These are phyloP conservation scores for Leccinum subgranulosum DNA, from an alignment of 768 basidiomycete genomes.

Conservation along the genomic window DNA sequence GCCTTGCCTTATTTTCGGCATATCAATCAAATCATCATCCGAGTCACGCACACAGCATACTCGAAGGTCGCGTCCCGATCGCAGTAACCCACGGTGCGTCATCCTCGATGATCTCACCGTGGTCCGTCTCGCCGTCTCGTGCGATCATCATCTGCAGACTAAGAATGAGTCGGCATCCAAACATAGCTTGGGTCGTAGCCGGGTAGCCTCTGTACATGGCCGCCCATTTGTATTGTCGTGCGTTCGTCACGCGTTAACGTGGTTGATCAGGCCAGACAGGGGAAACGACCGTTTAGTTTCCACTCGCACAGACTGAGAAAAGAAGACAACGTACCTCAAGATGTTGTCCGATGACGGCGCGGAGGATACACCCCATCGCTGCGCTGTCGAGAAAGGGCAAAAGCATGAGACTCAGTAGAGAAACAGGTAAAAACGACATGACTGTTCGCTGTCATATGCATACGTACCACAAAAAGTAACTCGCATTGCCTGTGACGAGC, in stretches of 20 bases:
- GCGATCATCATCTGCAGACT: neutral
- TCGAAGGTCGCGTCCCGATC: neutral
- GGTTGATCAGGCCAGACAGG: neutral
- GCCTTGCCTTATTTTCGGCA: neutral
- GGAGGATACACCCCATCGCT: neutral
- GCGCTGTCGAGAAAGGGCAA: too few species aligned
- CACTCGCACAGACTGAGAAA: neutral
- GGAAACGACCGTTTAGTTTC: neutral
- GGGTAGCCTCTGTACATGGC: conserved; percentile 6
- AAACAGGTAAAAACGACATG: too few species aligned
- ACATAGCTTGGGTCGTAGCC: neutral
- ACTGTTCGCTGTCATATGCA: neutral
- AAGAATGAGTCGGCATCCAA: neutral
- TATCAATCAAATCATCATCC: neutral
- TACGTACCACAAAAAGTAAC: conserved; percentile 3
- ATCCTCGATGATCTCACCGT: neutral
- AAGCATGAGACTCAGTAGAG: too few species aligned
- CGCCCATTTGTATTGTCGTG: neutral
- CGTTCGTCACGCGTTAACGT: neutral
- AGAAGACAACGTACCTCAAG: conserved; percentile 2
- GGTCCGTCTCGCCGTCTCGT: conserved; percentile 1
- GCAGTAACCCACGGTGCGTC: neutral
- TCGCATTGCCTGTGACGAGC: neutral
- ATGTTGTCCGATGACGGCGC: neutral
- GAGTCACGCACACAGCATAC: neutral